Conservation (phyloP, 345 rosid species). For the Arabidopsis thaliana region TAIR10.1 NC_003076.8:21770001-21770500, state of each 20-base stretch:
- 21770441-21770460: not conserved
- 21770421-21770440: not conserved
- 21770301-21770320: too few species aligned
- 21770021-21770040: not conserved
- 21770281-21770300: too few species aligned
- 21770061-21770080: slow-evolving; percentile 26
- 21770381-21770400: too few species aligned
- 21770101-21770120: slow-evolving; percentile 1
- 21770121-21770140: not conserved
- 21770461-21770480: slow-evolving; percentile 1
- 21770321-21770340: too few species aligned
- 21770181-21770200: too few species aligned
- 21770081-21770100: slow-evolving; percentile 35
- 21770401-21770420: too few species aligned
- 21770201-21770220: too few species aligned
- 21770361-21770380: too few species aligned
- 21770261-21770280: too few species aligned
- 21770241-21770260: too few species aligned
- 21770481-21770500: slow-evolving; percentile 12
- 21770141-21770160: slow-evolving; percentile 9
- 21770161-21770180: slow-evolving; percentile 5
- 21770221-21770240: too few species aligned
- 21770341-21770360: too few species aligned
- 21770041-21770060: slow-evolving; percentile 23
- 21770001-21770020: slow-evolving; percentile 15